Percentiles rank a stretch among this genome's conserved stretches.
phyloP scores from a whole-genome alignment of 352 stramenopile genomes.

The Phytopythium ostracodes region DNA sequence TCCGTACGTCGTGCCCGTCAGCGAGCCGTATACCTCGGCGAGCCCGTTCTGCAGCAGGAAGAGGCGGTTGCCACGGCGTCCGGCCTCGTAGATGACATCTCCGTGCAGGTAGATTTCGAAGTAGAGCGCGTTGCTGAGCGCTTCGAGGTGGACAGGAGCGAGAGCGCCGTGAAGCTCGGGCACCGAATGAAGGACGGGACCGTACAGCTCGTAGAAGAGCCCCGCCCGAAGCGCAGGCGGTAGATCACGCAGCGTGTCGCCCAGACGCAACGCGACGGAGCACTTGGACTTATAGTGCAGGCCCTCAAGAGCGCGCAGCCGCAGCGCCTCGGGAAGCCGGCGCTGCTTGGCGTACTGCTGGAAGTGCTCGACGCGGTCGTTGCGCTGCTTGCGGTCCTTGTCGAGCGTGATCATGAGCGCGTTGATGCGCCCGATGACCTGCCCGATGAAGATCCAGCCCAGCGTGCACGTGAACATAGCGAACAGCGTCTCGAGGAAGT shows the following conservation, averaged over 20 bases:
- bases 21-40: conserved; percentile 38
- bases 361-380: conserved; percentile 54
- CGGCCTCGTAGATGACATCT: conserved; percentile 55
- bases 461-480: conserved; percentile 62
- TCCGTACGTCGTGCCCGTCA: conserved; percentile 34
- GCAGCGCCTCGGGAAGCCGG: conserved; percentile 32
- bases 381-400: conserved; percentile 47
- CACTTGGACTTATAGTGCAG: conserved; percentile 53
- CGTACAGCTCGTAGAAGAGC: conserved; percentile 59
- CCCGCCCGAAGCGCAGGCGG: conserved; percentile 28
- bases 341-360: conserved; percentile 65
- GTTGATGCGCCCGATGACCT: conserved; percentile 70
- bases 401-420: conserved; percentile 64
- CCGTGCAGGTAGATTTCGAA: conserved; percentile 64
- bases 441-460: conserved; percentile 73
- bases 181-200: conserved; percentile 20
- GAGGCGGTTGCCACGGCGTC: conserved; percentile 32
- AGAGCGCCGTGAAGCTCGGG: conserved; percentile 31
- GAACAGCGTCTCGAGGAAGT: conserved; percentile 57
- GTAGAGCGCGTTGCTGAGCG: conserved; percentile 36
- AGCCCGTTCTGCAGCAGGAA: conserved; percentile 47
- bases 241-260: conserved; percentile 42
- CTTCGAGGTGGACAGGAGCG: conserved; percentile 42
- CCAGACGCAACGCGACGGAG: conserved; percentile 31
- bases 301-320: conserved; percentile 43